Conservation (phyloP, 75 land plant species). For the Cryptomeria japonica region DNA sequence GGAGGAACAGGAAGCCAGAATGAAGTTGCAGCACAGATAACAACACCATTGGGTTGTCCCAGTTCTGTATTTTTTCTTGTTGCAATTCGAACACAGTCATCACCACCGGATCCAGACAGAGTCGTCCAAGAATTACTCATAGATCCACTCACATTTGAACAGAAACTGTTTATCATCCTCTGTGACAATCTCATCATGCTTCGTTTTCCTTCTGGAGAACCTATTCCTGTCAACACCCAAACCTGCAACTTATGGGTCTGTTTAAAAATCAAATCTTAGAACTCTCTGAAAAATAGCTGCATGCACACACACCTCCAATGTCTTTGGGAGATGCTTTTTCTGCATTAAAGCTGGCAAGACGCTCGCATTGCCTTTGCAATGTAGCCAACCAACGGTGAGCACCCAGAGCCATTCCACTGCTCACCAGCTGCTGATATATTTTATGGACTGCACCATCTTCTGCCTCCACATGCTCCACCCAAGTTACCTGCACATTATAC, state of each 20-base stretch:
- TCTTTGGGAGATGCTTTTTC: constrained; percentile 60
- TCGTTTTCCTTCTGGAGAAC: constrained; percentile 55
- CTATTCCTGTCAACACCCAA: constrained; percentile 38
- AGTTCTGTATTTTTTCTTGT: constrained; percentile 59
- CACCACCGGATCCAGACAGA: constrained; percentile 51
- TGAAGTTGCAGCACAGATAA: constrained; percentile 76
- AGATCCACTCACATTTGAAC: constrained; percentile 61
- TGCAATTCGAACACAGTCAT: constrained; percentile 58
- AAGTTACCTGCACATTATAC: constrained; percentile 60
- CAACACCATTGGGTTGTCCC: constrained; percentile 70
- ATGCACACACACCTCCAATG: constrained; percentile 57
- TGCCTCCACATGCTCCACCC: constrained; percentile 71
- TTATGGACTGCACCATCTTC: constrained; percentile 53
- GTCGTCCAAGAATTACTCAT: constrained; percentile 69
- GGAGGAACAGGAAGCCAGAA: constrained; percentile 70
- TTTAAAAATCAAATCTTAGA: neutral
- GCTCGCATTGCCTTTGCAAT: constrained; percentile 71
- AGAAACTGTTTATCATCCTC: constrained; percentile 71
- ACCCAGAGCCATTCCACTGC: constrained; percentile 73
- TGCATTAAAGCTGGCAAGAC: constrained; percentile 61
- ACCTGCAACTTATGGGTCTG: neutral
- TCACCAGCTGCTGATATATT: constrained; percentile 47
- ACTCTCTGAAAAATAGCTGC: neutral
- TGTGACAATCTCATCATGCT: constrained; percentile 78
- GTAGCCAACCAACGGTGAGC: constrained; percentile 76